Evolutionary conservation across 768 basidiomycete species (phyloP), one percentile per base, ranked within the genome.

Genomic region (Rhodosporidiobolus sp.): DNA sequence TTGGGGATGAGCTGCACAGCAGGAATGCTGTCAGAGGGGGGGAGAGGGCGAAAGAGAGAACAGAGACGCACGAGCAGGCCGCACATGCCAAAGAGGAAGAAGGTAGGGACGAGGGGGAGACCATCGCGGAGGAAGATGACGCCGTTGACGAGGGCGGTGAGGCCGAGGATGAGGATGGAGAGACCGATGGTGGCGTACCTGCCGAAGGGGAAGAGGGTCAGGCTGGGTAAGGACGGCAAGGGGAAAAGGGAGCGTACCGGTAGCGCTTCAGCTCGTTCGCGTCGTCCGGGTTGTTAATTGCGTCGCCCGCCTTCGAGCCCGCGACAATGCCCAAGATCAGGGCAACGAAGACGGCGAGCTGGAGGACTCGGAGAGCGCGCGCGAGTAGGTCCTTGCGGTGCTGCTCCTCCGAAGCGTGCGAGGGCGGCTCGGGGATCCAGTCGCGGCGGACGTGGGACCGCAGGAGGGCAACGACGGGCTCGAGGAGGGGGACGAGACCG

Each of bases 321-420:
- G 67, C 70, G 6, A 43, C 46, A 22, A 65, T 53, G 7, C 66
- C 63, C 34, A 73, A 43, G 24, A 65, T n/a, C 67, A 68, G 6
- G 45, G 59, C 59, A 16, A 56, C 63, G 46, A 65, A 12, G 19
- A 68, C 19, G 1, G 45, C 57, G 34, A 65, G 53, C 19, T 49
- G 26, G 28, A 63, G 34, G 19, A 68, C 5, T 0, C 19, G 34
- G 0, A 63, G 32, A 2, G 38, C 4, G 26, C 63, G 57, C 8
- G 30, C n/a, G 24, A 68, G 50, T 0, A 3, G 1, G 20, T 56
- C 30, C 45, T 50, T 61, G n/a, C 52, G 7, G 38, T 14, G 38
- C 38, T 43, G 49, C 43, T 58, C 59, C 20, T 2, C 32, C 0
- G 4, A 1, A 4, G 9, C 43, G 1, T 16, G n/a, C 38, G n/a